Evolutionary conservation across 495 filamentous ascomycete genomes (phyloP), one percentile per base, ranked within the genome.

Genomic region (Clavariopsis aquatica): DNA sequence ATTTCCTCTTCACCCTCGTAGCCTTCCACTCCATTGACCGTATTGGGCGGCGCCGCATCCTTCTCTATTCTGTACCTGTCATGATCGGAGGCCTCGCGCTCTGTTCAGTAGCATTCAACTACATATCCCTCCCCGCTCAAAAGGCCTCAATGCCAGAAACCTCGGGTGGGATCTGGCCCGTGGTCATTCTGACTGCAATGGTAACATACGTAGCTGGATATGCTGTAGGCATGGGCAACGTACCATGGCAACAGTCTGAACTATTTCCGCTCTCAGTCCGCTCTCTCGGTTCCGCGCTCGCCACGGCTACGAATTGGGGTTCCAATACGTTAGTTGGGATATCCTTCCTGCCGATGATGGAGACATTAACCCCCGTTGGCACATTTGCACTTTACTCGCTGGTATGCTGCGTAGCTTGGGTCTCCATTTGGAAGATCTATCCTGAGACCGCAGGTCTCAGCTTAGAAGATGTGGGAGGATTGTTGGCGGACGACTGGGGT

Each of bases 201-300:
- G 87, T 89, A 68, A 54, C 90, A n/a, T 97, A 93, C 73, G 91
- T 93, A 0, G 87, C 89, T 54, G 84, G 85, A 0, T 97, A 94
- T 71, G 92, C 93, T 10, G 78, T 91, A 8, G 93, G 93, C n/a
- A 80, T 97, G 2, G 93, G 93, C 3, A 92, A 91, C 62, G 90
- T 97, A 1, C 92, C 93, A 0, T 97, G 93, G 93, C 91, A 93
- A 78, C 91, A 96, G 73, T 87, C 85, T 66, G 93, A 97, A 49
- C 84, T 97, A 17, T 96, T 97, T 70, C 86, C 92, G 7, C 81
- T 96, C 65, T 85, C 83, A 47, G 90, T 96, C 8, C 89, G 93
- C 28, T 89, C 88, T 0, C 71, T 95, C 1, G 93, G 93, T 6
- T 93, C 89, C 29, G 86, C 85, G 0, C 68, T 95, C n/a, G 85